These are phyloP conservation scores for Lactarius hatsudake DNA, from an alignment of 768 basidiomycete species.

Conservation along the genomic window DNA sequence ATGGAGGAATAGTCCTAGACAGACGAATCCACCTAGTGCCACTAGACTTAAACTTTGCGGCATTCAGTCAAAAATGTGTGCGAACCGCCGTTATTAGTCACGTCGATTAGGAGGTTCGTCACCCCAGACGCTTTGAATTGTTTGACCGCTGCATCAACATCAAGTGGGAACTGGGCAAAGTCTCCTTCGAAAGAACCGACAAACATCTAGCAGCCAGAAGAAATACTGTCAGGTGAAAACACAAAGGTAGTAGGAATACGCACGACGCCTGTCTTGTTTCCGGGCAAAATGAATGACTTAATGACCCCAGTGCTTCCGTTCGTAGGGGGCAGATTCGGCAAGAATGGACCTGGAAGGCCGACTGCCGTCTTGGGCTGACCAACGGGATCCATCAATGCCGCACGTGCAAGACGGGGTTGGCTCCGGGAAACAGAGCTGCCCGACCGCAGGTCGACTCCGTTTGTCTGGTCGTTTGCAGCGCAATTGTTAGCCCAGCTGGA, in stretches of 20 bases:
- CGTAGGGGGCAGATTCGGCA: constrained; percentile 46
- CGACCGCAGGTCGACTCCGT: constrained; percentile 47
- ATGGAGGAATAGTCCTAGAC: constrained; percentile 60
- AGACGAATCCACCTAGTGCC: constrained; percentile 52
- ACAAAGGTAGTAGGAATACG: constrained; percentile 27
- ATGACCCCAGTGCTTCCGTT: constrained; percentile 51
- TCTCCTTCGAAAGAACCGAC: constrained; percentile 56
- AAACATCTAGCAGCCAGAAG: constrained; percentile 45
- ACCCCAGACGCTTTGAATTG: constrained; percentile 49
- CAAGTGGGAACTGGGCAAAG: constrained; percentile 50
- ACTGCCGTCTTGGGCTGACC: constrained; percentile 36
- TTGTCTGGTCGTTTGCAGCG: constrained; percentile 47
- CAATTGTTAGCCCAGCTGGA: constrained; percentile 63
- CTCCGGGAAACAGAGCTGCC: neutral
- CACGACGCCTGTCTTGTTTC: too few relatives aligned
- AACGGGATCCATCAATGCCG: neutral
- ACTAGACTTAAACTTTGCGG: neutral
- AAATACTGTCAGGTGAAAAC: neutral
- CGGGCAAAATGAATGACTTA: constrained; percentile 58
- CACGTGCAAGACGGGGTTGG: constrained; percentile 36
- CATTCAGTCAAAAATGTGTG: neutral
- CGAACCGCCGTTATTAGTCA: constrained; percentile 63
- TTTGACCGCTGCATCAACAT: constrained; percentile 44
- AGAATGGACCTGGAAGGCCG: constrained; percentile 47
- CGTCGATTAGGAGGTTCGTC: constrained; percentile 51